Percentiles rank a stretch among this genome's conserved stretches.
Evolutionary conservation across 768 basidiomycete species (phyloP).

Genomic region (Pholiota microspora): DNA sequence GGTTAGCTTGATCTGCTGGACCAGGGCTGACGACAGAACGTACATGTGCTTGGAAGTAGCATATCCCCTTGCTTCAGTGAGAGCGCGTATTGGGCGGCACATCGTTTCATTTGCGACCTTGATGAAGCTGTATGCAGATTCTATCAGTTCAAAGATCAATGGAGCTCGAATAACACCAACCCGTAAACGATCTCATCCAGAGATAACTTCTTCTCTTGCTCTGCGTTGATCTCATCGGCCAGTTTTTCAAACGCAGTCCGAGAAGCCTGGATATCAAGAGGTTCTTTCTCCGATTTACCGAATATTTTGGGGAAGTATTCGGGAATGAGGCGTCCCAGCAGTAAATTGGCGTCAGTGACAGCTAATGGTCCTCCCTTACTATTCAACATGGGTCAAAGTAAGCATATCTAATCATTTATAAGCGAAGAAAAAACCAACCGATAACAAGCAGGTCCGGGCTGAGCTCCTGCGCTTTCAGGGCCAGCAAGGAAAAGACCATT

Average conservation of each 20-base stretch:
- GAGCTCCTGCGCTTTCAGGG: conserved; percentile 90
- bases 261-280: conserved; percentile 76
- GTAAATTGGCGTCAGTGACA: conserved; percentile 89
- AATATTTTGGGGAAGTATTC: conserved; percentile 96
- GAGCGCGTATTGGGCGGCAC: conserved; percentile 87
- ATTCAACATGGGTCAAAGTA: no score
- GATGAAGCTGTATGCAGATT: conserved; percentile 65
- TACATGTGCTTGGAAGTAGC: conserved; percentile 75
- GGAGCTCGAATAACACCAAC: conserved; percentile 32
- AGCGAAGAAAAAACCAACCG: conserved; percentile 50
- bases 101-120: conserved; percentile 97
- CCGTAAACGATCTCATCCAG: conserved; percentile 90
- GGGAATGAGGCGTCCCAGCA: conserved; percentile 85
- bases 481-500: conserved; percentile 92
- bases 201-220: conserved; percentile 53
- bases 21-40: conserved; percentile 6
- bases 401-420: not conserved
- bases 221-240: conserved; percentile 67
- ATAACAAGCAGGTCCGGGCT: conserved; percentile 93
- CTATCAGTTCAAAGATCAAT: not conserved
- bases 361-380: conserved; percentile 92
- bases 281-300: conserved; percentile 83
- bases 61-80: conserved; percentile 89
- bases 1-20: not conserved
- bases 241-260: conserved; percentile 63